Evolutionary conservation across 345 rosid genomes (phyloP).

Genomic region (Salix caprea): DNA sequence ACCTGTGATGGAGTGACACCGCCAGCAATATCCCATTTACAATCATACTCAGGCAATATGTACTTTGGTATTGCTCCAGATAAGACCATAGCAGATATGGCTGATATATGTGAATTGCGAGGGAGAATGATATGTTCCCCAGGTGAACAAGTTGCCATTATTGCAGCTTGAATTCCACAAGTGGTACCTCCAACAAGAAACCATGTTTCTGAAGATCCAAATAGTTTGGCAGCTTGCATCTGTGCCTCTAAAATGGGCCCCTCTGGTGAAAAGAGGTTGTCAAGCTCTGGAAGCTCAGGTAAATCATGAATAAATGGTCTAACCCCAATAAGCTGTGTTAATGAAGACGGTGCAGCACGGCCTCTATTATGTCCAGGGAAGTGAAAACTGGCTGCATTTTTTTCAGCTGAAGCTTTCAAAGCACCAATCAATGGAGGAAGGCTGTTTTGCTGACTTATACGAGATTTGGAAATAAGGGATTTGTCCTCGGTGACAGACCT

Average conservation of each 20-base stretch:
- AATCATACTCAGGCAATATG: constrained; percentile 45
- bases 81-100: constrained; percentile 48
- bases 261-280: constrained; percentile 48
- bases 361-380: constrained; percentile 74
- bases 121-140: constrained; percentile 54
- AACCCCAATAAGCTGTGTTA: constrained; percentile 44
- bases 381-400: constrained; percentile 51
- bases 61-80: constrained; percentile 55
- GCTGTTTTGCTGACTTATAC: background rate
- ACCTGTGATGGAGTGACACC: constrained; percentile 42
- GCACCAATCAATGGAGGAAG: constrained; percentile 49
- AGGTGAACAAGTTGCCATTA: constrained; percentile 57
- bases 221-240: constrained; percentile 43
- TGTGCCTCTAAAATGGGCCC: constrained; percentile 67
- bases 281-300: constrained; percentile 61
- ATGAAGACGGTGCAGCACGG: constrained; percentile 47
- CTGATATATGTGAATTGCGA: constrained; percentile 57
- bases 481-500: constrained; percentile 11
- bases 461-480: constrained; percentile 10
- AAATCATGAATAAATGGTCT: constrained; percentile 49
- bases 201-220: constrained; percentile 61
- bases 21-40: constrained; percentile 48
- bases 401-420: constrained; percentile 40
- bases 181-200: constrained; percentile 66
- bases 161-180: constrained; percentile 58